A percentile compares a stretch with the other conserved stretches of the same genome.
These are phyloP conservation scores for Aspergillus nanangensis DNA, from an alignment of 495 filamentous ascomycete genomes.

Conservation along the genomic window DNA sequence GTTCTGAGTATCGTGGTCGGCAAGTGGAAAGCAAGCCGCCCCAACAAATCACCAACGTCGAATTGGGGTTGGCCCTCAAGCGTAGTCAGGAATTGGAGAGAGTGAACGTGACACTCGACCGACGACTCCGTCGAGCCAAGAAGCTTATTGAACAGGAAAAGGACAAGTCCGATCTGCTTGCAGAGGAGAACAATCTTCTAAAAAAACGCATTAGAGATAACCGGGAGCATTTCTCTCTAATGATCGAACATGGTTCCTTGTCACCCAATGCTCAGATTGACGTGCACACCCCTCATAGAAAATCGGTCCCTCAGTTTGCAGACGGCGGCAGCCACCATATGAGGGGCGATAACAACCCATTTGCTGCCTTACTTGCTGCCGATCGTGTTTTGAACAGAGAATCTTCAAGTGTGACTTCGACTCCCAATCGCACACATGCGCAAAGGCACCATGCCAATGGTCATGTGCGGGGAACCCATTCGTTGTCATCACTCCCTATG, in stretches of 20 bases:
- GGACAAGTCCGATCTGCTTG: slow-evolving; percentile 39
- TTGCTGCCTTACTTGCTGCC: slow-evolving; percentile 71
- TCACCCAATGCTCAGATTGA: slow-evolving; percentile 40
- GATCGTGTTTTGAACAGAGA: slow-evolving; percentile 72
- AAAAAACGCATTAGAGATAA: slow-evolving; percentile 84
- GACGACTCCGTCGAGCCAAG: slow-evolving; percentile 66
- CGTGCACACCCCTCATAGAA: slow-evolving; percentile 40
- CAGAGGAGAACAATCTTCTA: slow-evolving; percentile 69
- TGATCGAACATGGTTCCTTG: slow-evolving; percentile 52
- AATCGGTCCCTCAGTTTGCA: slow-evolving; percentile 44
- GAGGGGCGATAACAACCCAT: slow-evolving; percentile 49
- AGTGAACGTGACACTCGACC: slow-evolving; percentile 58
- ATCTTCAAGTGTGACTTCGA: slow-evolving; percentile 63
- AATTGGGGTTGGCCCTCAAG: slow-evolving; percentile 40
- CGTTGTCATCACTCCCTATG: slow-evolving; percentile 74
- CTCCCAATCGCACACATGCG: slow-evolving; percentile 42
- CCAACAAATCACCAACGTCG: slow-evolving; percentile 27
- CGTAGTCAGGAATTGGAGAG: slow-evolving; percentile 57
- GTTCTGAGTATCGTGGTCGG: slow-evolving; percentile 41
- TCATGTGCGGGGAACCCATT: slow-evolving; percentile 66
- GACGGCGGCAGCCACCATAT: slow-evolving; percentile 34
- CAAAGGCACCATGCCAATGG: slow-evolving; percentile 45
- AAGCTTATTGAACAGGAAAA: slow-evolving; percentile 69
- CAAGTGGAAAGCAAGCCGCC: slow-evolving; percentile 32
- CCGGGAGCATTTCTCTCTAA: slow-evolving; percentile 70